Evolutionary conservation across 192 early-diverging fungal species (phyloP).

Genomic region (Coemansia nantahalensis): DNA sequence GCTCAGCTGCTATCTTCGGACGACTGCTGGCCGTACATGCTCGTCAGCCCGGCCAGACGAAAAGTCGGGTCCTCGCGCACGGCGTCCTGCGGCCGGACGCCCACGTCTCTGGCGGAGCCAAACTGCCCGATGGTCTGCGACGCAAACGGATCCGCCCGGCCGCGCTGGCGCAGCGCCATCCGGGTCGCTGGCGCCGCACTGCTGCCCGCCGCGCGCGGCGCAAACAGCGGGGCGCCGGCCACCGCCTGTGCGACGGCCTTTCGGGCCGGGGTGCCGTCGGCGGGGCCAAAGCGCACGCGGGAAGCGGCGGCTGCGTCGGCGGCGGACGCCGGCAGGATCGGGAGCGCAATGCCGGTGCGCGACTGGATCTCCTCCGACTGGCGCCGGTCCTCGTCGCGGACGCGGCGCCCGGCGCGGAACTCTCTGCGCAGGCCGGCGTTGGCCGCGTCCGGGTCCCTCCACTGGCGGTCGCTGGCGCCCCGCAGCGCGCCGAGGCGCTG

Average conservation of each 20-base stretch:
- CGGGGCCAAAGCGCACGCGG: conserved; percentile 43
- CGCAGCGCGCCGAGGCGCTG: conserved; percentile 57
- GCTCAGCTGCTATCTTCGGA: too few species aligned
- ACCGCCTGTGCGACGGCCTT: conserved; percentile 1
- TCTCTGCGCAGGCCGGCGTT: conserved; percentile 69
- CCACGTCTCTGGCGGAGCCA: neutral
- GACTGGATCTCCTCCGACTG: conserved; percentile 55
- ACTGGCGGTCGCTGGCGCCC: conserved; percentile 64
- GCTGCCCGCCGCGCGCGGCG: neutral
- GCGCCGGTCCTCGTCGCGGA: conserved; percentile 46
- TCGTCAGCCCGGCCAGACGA: conserved; percentile 1
- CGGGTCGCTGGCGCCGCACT: conserved; percentile 2
- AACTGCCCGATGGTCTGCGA: conserved; percentile 10
- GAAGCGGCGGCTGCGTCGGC: conserved; percentile 58
- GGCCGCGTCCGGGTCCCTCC: conserved; percentile 75
- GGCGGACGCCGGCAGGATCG: conserved; percentile 54
- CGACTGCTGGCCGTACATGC: conserved; percentile 3
- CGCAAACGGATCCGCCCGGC: conserved; percentile 25
- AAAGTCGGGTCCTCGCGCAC: too few species aligned
- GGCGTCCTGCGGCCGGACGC: conserved; percentile 3
- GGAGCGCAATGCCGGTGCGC: conserved; percentile 59
- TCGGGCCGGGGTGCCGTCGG: neutral
- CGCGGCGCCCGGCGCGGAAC: conserved; percentile 69
- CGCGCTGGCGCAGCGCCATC: conserved; percentile 6
- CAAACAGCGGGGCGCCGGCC: conserved; percentile 9